Base-by-base conservation (phyloP, 331 rosid species). In the Malus hybrid region DNA sequence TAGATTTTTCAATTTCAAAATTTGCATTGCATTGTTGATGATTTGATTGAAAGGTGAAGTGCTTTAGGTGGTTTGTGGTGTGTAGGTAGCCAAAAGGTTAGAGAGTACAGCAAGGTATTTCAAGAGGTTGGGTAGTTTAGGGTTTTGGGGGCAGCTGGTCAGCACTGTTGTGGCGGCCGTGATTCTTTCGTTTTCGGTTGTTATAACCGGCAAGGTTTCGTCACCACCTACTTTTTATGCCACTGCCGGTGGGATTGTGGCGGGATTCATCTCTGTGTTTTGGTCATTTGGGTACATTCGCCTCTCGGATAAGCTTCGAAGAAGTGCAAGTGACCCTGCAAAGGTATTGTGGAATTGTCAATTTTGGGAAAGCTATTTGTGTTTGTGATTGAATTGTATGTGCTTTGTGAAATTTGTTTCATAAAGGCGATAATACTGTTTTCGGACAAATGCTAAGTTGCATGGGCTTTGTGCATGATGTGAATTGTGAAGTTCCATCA, bases 251-350 rank as follows among this genome's bases (percentile, higher is more conserved):
- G 96, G 99, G 76, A 90, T 95, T 80, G 98, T 84, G 6, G 98
- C 97, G 0, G 97, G 93, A 0, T 95, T 95, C 87, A 80, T 95
- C 70, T 95, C 98, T 0, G 97, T 95, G 76, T 95, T 95, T 75
- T 95, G 98, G 98, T 95, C 98, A 18, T 95, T 95, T 66, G 98
- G 99, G 6, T 95, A 95, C 79, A 90, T 95, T 73, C 90, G 99
- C 33, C 97, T 95, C 9, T 86, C 99, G 15, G 97, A 92, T 10
- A 95, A 64, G 90, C 99, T 95, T 65, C 78, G 83, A 34, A 86
- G 50, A 78, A 92, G 96, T 79, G 93, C 93, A 31, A 90, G 83
- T 70, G 87, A 90, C 2, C 99, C 98, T 54, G 74, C 97, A 36
- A 95, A 95, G 99, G 98, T 93, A 77, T 27, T 65, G 24, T 63